Evolutionary conservation across 2,329 filamentous ascomycete species (phyloP).

Genomic region (Ramichloridium luteum): DNA sequence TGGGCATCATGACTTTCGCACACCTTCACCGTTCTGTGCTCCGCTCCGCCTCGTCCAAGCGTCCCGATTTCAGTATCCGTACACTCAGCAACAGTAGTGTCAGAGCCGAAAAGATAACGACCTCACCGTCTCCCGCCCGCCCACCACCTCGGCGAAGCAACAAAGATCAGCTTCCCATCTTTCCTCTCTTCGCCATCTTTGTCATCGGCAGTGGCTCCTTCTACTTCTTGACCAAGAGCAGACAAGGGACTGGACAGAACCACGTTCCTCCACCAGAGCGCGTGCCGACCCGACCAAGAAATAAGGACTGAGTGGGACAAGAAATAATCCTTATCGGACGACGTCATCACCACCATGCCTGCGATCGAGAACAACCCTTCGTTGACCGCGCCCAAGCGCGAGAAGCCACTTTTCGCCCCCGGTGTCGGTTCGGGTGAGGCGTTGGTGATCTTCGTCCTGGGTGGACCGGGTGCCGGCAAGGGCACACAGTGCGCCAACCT

Average conservation of each 20-base stretch:
- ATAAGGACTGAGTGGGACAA: neutral
- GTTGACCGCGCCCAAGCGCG: slow-evolving; percentile 35
- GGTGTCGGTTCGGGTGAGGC: slow-evolving; percentile 42
- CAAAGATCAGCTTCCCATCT: slow-evolving; percentile 29
- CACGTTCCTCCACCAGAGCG: slow-evolving; percentile 13
- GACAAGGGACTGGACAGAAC: slow-evolving; percentile 27
- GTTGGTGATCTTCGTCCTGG: slow-evolving; percentile 92
- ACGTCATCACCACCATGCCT: slow-evolving; percentile 21
- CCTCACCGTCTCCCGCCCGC: too few relatives aligned
- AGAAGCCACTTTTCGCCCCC: slow-evolving; percentile 59
- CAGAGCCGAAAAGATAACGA: too few relatives aligned
- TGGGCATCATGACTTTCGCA: too few relatives aligned
- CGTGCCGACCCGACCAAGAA: slow-evolving; percentile 7
- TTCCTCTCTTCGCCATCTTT: slow-evolving; percentile 38
- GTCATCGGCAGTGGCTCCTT: slow-evolving; percentile 34
- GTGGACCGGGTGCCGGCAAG: slow-evolving; percentile 89
- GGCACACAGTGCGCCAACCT: slow-evolving; percentile 89
- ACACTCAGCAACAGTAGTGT: too few relatives aligned
- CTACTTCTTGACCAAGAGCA: slow-evolving; percentile 34
- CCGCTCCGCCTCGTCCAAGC: too few relatives aligned
- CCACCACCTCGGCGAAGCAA: slow-evolving; percentile 10
- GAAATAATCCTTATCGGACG: slow-evolving; percentile 1
- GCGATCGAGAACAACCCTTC: slow-evolving; percentile 24
- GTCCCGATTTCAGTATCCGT: too few relatives aligned
- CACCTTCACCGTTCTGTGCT: too few relatives aligned